phyloP scores from a whole-genome alignment of 306 rosid species.

The Sindora glabra region DNA sequence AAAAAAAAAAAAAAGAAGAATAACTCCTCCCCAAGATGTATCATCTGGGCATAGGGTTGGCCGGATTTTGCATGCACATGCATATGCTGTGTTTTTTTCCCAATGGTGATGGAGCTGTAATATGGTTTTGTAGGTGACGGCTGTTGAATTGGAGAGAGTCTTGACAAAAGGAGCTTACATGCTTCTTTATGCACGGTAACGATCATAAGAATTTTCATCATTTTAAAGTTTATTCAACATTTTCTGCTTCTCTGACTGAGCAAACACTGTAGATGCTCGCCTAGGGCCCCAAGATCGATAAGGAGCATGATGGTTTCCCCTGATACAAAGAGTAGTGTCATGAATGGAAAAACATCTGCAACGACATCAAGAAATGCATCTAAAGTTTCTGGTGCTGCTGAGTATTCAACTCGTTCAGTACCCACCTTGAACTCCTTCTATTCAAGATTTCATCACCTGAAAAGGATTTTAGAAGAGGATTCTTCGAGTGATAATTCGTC shows the following conservation, averaged over 20 bases:
- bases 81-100: background rate
- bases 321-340: conserved; percentile 43
- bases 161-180: conserved; percentile 79
- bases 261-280: conserved; percentile 62
- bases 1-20: no score
- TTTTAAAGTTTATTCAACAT: background rate
- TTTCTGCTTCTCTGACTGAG: conserved; percentile 10
- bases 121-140: conserved; percentile 49
- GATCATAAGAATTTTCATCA: background rate
- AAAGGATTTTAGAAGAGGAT: conserved; percentile 60
- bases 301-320: conserved; percentile 38
- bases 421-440: conserved; percentile 36
- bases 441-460: conserved; percentile 35
- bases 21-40: no score
- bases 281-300: conserved; percentile 80
- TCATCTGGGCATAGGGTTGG: no score
- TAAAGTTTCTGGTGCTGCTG: conserved; percentile 23
- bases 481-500: conserved; percentile 88
- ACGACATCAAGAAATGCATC: conserved; percentile 26
- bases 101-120: background rate
- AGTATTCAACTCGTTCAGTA: conserved; percentile 6
- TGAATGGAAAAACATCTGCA: conserved; percentile 28
- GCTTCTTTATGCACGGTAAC: conserved; percentile 91
- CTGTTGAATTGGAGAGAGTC: conserved; percentile 70
- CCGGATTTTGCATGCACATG: no score